phyloP scores from a whole-genome alignment of 768 basidiomycete species.

The Tylopilus rubrobrunneus region DNA sequence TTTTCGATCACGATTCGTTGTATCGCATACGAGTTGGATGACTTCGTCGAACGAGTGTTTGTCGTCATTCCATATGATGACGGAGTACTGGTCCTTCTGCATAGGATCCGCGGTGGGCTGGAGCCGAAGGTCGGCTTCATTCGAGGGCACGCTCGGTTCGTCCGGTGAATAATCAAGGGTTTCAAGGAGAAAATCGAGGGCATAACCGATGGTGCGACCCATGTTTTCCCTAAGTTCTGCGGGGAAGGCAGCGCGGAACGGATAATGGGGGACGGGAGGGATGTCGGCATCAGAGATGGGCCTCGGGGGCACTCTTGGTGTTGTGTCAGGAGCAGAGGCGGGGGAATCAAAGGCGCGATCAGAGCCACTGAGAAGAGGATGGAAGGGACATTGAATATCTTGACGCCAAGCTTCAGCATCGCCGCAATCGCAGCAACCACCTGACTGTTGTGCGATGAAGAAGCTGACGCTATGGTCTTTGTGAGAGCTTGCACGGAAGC shows the following conservation, averaged over 20 bases:
- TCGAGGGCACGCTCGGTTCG: slow-evolving; percentile 62
- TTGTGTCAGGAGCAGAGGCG: slow-evolving; percentile 29
- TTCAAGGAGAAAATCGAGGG: slow-evolving; percentile 79
- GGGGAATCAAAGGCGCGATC: slow-evolving; percentile 10
- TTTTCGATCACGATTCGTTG: slow-evolving; percentile 45
- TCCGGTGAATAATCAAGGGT: slow-evolving; percentile 81
- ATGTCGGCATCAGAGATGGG: slow-evolving; percentile 45
- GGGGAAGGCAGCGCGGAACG: slow-evolving; percentile 53
- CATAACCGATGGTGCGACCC: slow-evolving; percentile 68
- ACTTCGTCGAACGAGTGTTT: slow-evolving; percentile 93
- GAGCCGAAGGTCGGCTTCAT: slow-evolving; percentile 65
- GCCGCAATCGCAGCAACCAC: slow-evolving; percentile 94
- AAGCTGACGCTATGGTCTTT: slow-evolving; percentile 87
- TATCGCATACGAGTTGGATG: slow-evolving; percentile 63
- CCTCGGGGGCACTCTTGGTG: slow-evolving; percentile 40
- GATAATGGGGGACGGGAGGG: slow-evolving; percentile 58
- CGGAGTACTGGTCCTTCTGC: slow-evolving; percentile 73
- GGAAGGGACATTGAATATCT: slow-evolving; percentile 65
- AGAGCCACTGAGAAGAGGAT: slow-evolving; percentile 48
- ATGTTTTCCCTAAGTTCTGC: slow-evolving; percentile 72
- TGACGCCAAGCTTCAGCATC: slow-evolving; percentile 84
- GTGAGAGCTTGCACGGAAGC: slow-evolving; percentile 89
- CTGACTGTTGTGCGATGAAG: slow-evolving; percentile 87
- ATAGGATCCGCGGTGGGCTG: slow-evolving; percentile 77
- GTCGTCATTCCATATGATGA: slow-evolving; percentile 96